phyloP scores from a whole-genome alignment of 2,329 filamentous ascomycete genomes.

The Colletotrichum abscissum region DNA sequence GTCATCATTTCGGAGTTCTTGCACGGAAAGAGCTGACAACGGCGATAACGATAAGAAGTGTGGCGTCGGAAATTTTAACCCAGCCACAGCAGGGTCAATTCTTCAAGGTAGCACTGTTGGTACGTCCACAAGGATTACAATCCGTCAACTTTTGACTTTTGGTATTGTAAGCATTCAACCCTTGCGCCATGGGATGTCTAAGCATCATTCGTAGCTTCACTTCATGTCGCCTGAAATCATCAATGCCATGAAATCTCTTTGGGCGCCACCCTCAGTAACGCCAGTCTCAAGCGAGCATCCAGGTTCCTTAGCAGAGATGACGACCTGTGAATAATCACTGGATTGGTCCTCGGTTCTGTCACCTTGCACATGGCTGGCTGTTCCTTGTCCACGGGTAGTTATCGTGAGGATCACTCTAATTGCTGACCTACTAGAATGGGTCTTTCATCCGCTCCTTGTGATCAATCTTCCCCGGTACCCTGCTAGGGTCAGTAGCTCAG shows the following conservation, averaged over 20 bases:
- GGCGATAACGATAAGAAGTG: slow-evolving; percentile 31
- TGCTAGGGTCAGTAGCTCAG: background rate
- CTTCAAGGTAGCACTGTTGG: background rate
- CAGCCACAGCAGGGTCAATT: slow-evolving; percentile 4
- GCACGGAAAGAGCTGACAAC: background rate
- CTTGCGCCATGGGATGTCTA: no score
- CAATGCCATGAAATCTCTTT: background rate
- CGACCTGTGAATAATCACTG: background rate
- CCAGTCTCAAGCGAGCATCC: background rate
- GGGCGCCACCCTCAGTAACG: background rate
- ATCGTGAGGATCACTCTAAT: background rate
- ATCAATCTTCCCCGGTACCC: background rate
- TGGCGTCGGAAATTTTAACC: background rate
- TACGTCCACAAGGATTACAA: background rate
- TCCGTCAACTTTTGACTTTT: background rate
- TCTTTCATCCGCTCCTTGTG: background rate
- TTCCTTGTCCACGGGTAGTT: background rate
- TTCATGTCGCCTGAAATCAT: background rate
- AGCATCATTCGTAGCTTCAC: background rate
- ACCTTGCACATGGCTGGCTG: background rate
- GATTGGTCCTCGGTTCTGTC: no score
- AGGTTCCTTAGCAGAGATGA: background rate
- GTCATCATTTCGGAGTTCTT: slow-evolving; percentile 14
- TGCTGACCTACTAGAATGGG: background rate
- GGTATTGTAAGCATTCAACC: background rate